phyloP scores from a whole-genome alignment of 805 yeast species.

The Starmerella tilneyi region DNA sequence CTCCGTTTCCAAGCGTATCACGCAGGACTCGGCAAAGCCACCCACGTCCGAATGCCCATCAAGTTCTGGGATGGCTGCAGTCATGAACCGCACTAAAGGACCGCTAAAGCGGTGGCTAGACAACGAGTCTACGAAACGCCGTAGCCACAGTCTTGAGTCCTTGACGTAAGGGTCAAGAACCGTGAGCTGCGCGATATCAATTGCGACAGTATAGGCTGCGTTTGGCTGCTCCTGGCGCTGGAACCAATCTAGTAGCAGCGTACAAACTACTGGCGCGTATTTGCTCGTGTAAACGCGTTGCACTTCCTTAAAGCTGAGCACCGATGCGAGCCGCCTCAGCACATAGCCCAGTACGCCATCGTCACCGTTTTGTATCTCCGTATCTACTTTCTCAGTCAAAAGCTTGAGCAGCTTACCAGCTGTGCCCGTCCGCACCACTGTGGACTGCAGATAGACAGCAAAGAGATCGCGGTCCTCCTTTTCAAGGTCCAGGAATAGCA shows the following conservation, averaged over 20 bases:
- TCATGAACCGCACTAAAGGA: constrained; percentile 12
- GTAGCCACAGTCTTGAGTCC: constrained; percentile 20
- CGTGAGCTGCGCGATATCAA: constrained; percentile 19
- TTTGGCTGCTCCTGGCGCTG: constrained; percentile 6
- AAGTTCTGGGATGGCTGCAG: constrained; percentile 15
- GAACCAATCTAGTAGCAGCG: constrained; percentile 21
- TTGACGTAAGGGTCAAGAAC: constrained; percentile 14
- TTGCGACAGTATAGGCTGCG: constrained; percentile 9
- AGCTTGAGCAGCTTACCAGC: constrained; percentile 51
- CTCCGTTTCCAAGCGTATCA: constrained; percentile 11
- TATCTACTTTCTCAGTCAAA: constrained; percentile 35
- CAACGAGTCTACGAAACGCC: constrained; percentile 15
- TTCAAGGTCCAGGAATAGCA: constrained; percentile 53
- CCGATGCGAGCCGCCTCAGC: constrained; percentile 42
- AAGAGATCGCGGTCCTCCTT: constrained; percentile 10
- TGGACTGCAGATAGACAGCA: constrained; percentile 17
- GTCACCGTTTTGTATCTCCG: constrained; percentile 40
- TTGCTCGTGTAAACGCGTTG: constrained; percentile 12
- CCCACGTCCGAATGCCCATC: constrained; percentile 10
- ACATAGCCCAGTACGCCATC: constrained; percentile 53
- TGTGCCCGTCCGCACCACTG: constrained; percentile 37
- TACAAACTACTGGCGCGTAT: constrained; percentile 12
- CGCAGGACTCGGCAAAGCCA: constrained; percentile 7
- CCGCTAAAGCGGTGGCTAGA: constrained; percentile 5
- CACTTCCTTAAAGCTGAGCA: constrained; percentile 32